A percentile compares a stretch with the other conserved stretches of the same genome.
Evolutionary conservation across 257 asterid species (phyloP).

Genomic region (Osmanthus fragrans): DNA sequence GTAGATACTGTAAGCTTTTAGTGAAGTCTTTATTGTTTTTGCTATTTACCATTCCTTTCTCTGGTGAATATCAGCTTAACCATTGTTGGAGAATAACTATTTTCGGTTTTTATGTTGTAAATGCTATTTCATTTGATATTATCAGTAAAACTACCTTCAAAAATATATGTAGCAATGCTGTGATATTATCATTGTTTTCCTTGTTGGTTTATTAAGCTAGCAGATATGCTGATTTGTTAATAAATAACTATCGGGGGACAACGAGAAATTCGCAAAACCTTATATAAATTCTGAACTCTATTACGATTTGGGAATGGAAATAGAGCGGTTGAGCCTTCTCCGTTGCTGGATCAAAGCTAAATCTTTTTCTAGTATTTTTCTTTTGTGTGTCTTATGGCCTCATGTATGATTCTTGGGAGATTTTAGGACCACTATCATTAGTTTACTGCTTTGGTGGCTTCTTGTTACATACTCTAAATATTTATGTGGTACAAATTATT

Average conservation of each 20-base stretch:
- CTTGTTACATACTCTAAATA: background rate
- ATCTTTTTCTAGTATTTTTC: background rate
- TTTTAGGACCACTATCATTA: background rate
- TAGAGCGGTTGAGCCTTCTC: background rate
- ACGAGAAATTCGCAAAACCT: background rate
- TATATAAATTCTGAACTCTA: too few relatives aligned
- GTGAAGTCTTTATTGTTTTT: constrained; percentile 19
- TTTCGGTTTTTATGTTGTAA: background rate
- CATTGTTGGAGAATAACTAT: background rate
- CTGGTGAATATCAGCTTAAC: background rate
- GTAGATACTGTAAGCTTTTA: constrained; percentile 54
- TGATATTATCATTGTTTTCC: background rate
- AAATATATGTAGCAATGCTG: constrained; percentile 11
- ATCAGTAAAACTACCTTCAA: background rate
- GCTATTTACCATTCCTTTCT: constrained; percentile 1
- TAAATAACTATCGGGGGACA: too few relatives aligned
- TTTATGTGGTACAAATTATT: background rate
- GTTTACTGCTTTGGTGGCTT: background rate
- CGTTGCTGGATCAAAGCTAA: background rate
- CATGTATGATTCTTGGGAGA: background rate
- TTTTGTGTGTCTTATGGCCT: background rate
- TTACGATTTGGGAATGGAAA: background rate
- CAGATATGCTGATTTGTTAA: background rate
- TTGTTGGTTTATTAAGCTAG: constrained; percentile 14
- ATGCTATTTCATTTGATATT: constrained; percentile 6